Evolutionary conservation across 2,329 filamentous ascomycete genomes (phyloP).

Genomic region (Aspergillus carbonarius): DNA sequence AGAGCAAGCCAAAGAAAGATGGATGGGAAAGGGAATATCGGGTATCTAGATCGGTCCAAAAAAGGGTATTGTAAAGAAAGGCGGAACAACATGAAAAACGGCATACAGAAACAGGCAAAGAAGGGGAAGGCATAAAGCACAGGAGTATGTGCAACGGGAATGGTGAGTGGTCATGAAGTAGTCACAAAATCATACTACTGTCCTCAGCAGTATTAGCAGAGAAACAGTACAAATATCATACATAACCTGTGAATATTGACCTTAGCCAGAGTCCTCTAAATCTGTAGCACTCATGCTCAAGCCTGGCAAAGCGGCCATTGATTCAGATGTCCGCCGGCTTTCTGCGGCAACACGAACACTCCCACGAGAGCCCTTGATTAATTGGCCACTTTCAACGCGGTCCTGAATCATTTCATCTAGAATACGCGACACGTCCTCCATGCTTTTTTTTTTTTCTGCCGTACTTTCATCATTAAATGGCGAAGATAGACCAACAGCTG

Average conservation of each 20-base stretch:
- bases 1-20: constrained; percentile 1
- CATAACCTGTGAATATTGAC: background rate
- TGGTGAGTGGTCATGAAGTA: background rate
- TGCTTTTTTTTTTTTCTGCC: constrained; percentile 60
- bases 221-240: background rate
- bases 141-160: background rate
- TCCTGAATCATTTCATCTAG: constrained; percentile 96
- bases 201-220: background rate
- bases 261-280: background rate
- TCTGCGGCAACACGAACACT: constrained; percentile 62
- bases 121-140: background rate
- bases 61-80: constrained; percentile 18
- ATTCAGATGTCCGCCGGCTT: constrained; percentile 32
- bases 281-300: constrained; percentile 24
- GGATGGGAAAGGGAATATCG: constrained; percentile 21
- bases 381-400: constrained; percentile 72
- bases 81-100: constrained; percentile 12
- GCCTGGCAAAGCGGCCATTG: constrained; percentile 24
- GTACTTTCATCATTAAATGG: constrained; percentile 34
- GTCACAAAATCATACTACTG: background rate
- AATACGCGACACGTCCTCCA: constrained; percentile 90
- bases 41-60: constrained; percentile 22
- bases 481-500: constrained; percentile 31
- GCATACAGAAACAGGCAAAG: too few relatives aligned
- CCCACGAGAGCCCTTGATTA: constrained; percentile 65